These are phyloP conservation scores for Tricholoma sp. DNA, from an alignment of 768 basidiomycete species.

Conservation along the genomic window DNA sequence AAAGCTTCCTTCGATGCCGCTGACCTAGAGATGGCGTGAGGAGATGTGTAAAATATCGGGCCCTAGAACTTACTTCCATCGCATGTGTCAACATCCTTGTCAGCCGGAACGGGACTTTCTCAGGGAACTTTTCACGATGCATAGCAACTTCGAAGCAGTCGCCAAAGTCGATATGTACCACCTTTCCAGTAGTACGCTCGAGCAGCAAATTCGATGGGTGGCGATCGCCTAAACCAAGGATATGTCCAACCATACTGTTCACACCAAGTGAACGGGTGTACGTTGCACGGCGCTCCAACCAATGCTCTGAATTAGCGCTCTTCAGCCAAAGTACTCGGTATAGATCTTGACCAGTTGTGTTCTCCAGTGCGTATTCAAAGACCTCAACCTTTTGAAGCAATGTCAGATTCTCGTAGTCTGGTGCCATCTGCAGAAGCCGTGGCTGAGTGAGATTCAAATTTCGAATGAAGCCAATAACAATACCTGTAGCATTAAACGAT, in stretches of 20 bases:
- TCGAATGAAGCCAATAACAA: background rate
- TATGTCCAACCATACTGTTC: conserved; percentile 98
- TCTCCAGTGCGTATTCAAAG: conserved; percentile 97
- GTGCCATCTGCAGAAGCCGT: conserved; percentile 75
- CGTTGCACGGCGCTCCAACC: conserved; percentile 93
- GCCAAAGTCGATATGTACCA: conserved; percentile 96
- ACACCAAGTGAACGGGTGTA: conserved; percentile 95
- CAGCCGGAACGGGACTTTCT: conserved; percentile 96
- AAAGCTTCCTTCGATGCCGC: conserved; percentile 97
- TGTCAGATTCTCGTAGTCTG: conserved; percentile 93
- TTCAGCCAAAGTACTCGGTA: conserved; percentile 97
- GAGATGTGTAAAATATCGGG: background rate
- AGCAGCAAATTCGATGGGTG: conserved; percentile 95
- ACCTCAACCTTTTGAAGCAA: conserved; percentile 98
- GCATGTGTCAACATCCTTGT: conserved; percentile 98
- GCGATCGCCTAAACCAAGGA: conserved; percentile 94
- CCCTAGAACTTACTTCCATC: conserved; percentile 76
- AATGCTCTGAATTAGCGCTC: conserved; percentile 92
- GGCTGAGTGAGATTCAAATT: background rate
- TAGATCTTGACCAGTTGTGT: conserved; percentile 96
- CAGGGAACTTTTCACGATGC: conserved; percentile 98
- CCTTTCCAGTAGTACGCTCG: conserved; percentile 86
- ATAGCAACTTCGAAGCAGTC: conserved; percentile 99
- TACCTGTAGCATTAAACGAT: conserved; percentile 97
- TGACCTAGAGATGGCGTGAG: conserved; percentile 56